phyloP scores from a whole-genome alignment of 2,329 filamentous ascomycete genomes.

The Ophiobolus disseminans region DNA sequence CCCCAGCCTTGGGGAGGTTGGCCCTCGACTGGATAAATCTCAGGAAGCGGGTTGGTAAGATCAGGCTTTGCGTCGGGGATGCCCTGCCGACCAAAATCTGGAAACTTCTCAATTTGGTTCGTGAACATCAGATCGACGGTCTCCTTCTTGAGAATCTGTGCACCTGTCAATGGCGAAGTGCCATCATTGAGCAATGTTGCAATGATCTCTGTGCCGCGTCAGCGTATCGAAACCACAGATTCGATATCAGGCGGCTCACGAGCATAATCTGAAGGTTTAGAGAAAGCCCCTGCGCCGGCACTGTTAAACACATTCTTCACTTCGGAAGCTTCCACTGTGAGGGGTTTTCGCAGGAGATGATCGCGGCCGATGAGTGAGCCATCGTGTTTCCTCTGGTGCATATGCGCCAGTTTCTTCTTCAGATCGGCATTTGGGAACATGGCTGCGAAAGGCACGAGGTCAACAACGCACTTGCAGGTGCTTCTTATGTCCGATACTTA shows the following conservation, averaged over 20 bases:
- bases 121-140: constrained; percentile 70
- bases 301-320: constrained; percentile 60
- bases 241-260: constrained; percentile 50
- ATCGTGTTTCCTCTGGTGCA: constrained; percentile 61
- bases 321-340: constrained; percentile 53
- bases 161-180: constrained; percentile 62
- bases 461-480: too few relatives aligned
- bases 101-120: constrained; percentile 64
- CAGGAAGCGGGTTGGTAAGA: constrained; percentile 57
- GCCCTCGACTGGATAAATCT: constrained; percentile 56
- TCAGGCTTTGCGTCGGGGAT: constrained; percentile 59
- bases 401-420: constrained; percentile 62
- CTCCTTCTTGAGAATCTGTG: constrained; percentile 60
- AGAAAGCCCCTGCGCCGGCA: constrained; percentile 68
- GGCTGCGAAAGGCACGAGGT: too few relatives aligned
- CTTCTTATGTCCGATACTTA: too few relatives aligned
- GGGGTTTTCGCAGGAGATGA: constrained; percentile 59
- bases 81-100: constrained; percentile 57
- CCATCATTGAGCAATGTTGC: constrained; percentile 69
- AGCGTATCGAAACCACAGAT: constrained; percentile 7
- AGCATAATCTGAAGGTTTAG: constrained; percentile 65
- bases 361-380: constrained; percentile 52
- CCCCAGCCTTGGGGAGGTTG: constrained; percentile 69
- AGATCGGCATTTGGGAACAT: constrained; percentile 65
- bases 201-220: constrained; percentile 59